Evolutionary conservation across 2,329 filamentous ascomycete genomes (phyloP).

Genomic region (Parascedosporium putredinis): DNA sequence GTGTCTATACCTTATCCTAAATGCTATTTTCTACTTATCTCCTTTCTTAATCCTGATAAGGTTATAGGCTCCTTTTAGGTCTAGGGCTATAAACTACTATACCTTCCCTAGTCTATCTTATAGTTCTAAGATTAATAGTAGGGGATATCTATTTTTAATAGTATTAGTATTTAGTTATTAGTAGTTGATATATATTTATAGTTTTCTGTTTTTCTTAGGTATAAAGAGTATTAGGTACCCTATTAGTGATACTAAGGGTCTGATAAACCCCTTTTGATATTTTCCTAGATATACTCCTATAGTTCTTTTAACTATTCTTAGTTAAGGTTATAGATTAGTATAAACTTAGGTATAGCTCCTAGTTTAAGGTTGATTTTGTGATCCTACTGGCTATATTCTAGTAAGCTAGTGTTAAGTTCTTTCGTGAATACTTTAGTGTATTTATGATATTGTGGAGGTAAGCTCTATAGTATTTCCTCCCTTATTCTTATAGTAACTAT

Average conservation of each 20-base stretch:
- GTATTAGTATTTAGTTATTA: constrained; percentile 10
- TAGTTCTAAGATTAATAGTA: constrained; percentile 11
- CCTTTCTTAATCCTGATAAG: constrained; percentile 8
- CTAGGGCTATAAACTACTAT: constrained; percentile 9
- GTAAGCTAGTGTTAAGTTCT: background rate
- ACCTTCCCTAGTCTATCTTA: constrained; percentile 11
- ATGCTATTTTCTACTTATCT: constrained; percentile 10
- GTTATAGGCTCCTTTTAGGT: constrained; percentile 8
- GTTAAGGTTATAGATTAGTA: background rate
- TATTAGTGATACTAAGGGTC: no score
- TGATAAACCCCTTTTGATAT: background rate
- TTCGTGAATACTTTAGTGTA: background rate
- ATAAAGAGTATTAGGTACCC: no score
- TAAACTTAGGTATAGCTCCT: background rate
- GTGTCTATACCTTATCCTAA: constrained; percentile 9
- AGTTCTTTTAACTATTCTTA: background rate
- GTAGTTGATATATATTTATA: constrained; percentile 2
- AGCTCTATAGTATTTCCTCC: no score
- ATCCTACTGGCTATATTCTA: background rate
- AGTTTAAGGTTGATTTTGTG: background rate
- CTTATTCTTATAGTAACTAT: no score
- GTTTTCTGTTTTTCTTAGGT: no score
- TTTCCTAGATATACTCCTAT: background rate
- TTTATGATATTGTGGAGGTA: background rate
- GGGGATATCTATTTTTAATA: constrained; percentile 5